These are phyloP conservation scores for Suhomyces anneliseae DNA, from an alignment of 1,139 yeast species.

Conservation along the genomic window DNA sequence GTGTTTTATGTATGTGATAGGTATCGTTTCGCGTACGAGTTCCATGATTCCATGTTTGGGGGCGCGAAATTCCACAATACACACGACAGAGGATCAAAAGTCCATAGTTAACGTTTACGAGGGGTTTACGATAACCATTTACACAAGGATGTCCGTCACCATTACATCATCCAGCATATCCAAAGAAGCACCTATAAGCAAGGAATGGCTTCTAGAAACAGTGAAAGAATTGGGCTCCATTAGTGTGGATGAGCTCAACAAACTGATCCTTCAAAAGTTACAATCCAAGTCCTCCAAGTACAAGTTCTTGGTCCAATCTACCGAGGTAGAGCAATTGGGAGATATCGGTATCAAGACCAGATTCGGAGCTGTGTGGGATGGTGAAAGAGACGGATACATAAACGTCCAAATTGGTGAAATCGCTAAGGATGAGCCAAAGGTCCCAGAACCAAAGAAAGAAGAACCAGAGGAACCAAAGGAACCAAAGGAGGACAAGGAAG, in stretches of 20 bases:
- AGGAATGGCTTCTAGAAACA: constrained; percentile 6
- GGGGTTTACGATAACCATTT: not conserved
- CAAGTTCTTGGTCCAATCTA: constrained; percentile 34
- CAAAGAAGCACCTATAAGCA: constrained; percentile 12
- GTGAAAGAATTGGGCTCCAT: constrained; percentile 5
- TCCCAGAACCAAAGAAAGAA: not conserved
- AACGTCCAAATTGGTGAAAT: constrained; percentile 19
- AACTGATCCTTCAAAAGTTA: constrained; percentile 20
- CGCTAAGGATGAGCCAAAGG: not conserved
- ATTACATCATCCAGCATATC: constrained; percentile 7
- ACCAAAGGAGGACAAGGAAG: not conserved
- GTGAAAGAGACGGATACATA: constrained; percentile 38
- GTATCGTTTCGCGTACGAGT: no score
- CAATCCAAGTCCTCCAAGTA: constrained; percentile 37
- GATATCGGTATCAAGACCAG: constrained; percentile 23
- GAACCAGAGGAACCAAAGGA: not conserved
- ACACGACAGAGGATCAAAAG: no score
- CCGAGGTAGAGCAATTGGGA: constrained; percentile 18
- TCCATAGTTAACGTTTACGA: not conserved
- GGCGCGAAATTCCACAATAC: no score
- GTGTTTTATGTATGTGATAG: no score
- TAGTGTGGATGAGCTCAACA: constrained; percentile 3
- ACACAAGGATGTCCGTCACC: constrained; percentile 1
- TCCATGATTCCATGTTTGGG: no score
- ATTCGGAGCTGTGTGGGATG: constrained; percentile 44